phyloP scores from a whole-genome alignment of 441 rosid genomes.

The Viola pubescens region DNA sequence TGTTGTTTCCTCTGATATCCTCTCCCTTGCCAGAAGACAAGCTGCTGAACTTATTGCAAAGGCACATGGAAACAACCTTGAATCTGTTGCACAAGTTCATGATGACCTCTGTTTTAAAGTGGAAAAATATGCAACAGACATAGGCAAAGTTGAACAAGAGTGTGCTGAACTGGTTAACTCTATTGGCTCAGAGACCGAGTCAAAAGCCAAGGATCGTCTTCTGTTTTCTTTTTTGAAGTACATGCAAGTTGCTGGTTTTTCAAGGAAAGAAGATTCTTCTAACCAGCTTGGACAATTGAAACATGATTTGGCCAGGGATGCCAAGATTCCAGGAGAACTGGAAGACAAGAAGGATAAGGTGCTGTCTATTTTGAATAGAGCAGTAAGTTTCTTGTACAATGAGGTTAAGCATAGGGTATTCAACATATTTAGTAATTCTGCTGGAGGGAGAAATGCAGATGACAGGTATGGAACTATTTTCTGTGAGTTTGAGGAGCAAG shows the following conservation, averaged over 20 bases:
- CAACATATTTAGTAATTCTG: constrained; percentile 36
- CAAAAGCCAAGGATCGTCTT: constrained; percentile 76
- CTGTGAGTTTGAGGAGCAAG: constrained; percentile 69
- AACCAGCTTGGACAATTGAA: constrained; percentile 31
- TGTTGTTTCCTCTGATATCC: constrained; percentile 62
- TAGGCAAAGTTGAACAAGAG: constrained; percentile 64
- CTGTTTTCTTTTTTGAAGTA: constrained; percentile 63
- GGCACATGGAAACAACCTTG: constrained; percentile 44
- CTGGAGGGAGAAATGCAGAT: constrained; percentile 35
- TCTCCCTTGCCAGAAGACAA: constrained; percentile 75
- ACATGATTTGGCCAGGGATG: constrained; percentile 35
- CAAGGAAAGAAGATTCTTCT: constrained; percentile 44
- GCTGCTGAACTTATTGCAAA: constrained; percentile 70
- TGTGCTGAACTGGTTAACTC: constrained; percentile 60
- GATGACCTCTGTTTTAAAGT: constrained; percentile 60
- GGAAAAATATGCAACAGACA: constrained; percentile 61
- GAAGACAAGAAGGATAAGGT: constrained; percentile 67
- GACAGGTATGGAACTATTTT: constrained; percentile 40
- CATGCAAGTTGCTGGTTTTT: constrained; percentile 60
- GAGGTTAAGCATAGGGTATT: constrained; percentile 51
- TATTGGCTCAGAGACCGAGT: constrained; percentile 58
- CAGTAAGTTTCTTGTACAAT: constrained; percentile 57
- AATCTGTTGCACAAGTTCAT: constrained; percentile 49
- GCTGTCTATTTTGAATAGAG: constrained; percentile 45
- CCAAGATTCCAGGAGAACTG: constrained; percentile 30